Conservation (phyloP, 805 yeast genomes). For the Cyberlindnera saturnus region DNA sequence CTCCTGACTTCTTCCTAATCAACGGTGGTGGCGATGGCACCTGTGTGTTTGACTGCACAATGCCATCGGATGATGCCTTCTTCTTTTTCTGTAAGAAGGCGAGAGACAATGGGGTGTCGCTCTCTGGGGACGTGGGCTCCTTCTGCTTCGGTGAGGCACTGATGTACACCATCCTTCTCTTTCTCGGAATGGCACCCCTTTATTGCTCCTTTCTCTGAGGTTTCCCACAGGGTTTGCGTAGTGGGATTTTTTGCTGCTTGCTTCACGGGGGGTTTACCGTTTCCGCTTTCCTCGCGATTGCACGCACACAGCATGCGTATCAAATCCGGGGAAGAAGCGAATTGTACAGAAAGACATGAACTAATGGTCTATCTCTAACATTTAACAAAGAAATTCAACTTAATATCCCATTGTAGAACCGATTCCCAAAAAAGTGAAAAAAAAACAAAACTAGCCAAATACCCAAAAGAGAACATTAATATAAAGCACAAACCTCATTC, state of each 20-base stretch:
- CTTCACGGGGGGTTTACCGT: too few species aligned
- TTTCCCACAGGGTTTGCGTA: too few species aligned
- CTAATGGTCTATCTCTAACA: too few species aligned
- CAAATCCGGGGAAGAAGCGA: too few species aligned
- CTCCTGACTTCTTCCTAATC: conserved; percentile 85
- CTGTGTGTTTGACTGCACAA: not conserved
- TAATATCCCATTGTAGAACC: too few species aligned
- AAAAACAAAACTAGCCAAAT: not conserved
- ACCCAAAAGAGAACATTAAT: not conserved
- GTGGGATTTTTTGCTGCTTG: too few species aligned
- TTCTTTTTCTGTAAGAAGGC: conserved; percentile 19
- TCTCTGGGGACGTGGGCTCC: not conserved
- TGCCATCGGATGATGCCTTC: conserved; percentile 9
- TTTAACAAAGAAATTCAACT: too few species aligned
- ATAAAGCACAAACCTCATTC: not conserved
- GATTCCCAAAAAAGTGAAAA: not conserved
- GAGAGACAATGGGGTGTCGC: conserved; percentile 12
- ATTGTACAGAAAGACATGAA: too few species aligned
- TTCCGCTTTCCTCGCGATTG: too few species aligned
- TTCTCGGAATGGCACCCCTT: too few species aligned
- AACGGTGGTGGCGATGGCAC: conserved; percentile 22
- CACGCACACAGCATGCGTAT: too few species aligned
- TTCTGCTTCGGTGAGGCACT: conserved; percentile 6
- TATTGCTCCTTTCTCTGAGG: too few species aligned
- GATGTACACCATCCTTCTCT: conserved; percentile 9